phyloP scores from a whole-genome alignment of 1,139 yeast genomes.

The Protomyces gravidus region DNA sequence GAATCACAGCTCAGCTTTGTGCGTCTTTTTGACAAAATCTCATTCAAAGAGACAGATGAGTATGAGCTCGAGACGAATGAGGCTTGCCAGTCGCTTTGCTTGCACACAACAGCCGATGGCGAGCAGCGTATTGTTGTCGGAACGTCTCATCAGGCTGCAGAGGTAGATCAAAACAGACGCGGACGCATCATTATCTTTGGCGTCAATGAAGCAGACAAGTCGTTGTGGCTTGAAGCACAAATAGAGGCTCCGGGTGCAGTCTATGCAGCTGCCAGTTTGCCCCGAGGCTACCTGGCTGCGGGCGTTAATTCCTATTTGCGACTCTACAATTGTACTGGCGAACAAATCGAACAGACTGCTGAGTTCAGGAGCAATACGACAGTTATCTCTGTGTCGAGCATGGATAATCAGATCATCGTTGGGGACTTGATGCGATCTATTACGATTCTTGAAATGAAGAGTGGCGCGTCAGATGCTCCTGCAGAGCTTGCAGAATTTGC shows the following conservation, averaged over 20 bases:
- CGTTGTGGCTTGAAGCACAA: conserved; percentile 29
- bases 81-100: conserved; percentile 33
- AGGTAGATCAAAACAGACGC: conserved; percentile 31
- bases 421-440: conserved; percentile 36
- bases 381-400: conserved; percentile 32
- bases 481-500: conserved; percentile 32
- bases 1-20: conserved; percentile 33
- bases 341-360: conserved; percentile 11
- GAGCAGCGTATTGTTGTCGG: conserved; percentile 34
- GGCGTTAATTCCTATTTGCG: conserved; percentile 34
- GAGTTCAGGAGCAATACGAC: conserved; percentile 33
- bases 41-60: conserved; percentile 29
- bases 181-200: conserved; percentile 34
- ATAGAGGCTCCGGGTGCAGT: conserved; percentile 33
- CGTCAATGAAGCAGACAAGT: conserved; percentile 26
- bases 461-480: background rate
- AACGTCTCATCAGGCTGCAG: conserved; percentile 33
- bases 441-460: conserved; percentile 19
- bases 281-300: conserved; percentile 30
- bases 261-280: conserved; percentile 30
- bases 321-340: conserved; percentile 4
- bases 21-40: conserved; percentile 30
- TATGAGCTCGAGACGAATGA: conserved; percentile 33
- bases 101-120: conserved; percentile 19
- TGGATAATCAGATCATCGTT: conserved; percentile 30